Percentiles rank a stretch among this genome's conserved stretches.
Evolutionary conservation across 1,284 basidiomycete species (phyloP).

Genomic region (Ganoderma sp.): DNA sequence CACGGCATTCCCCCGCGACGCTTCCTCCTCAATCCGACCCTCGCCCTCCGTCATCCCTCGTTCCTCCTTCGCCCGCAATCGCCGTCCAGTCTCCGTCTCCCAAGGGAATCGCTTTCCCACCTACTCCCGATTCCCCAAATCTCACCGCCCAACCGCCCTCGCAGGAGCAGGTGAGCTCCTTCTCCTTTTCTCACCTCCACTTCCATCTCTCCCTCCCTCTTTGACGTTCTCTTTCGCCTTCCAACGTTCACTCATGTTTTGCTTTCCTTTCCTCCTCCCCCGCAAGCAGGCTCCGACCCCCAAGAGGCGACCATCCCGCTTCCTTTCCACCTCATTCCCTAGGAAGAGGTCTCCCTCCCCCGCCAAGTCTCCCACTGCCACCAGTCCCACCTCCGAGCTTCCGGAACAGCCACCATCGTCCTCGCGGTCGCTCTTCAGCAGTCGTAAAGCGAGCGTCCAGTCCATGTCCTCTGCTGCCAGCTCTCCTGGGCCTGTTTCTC

Average conservation of each 20-base stretch:
- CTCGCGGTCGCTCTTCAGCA: constrained; percentile 34
- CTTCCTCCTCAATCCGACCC: constrained; percentile 24
- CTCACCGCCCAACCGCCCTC: constrained; percentile 13
- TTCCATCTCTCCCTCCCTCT: constrained; percentile 11
- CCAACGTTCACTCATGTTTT: constrained; percentile 10
- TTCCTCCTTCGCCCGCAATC: constrained; percentile 31
- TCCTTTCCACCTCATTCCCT: constrained; percentile 38
- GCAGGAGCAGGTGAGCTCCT: constrained; percentile 39
- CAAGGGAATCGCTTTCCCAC: constrained; percentile 21
- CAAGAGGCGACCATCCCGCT: constrained; percentile 38
- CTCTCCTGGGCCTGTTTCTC: constrained; percentile 34
- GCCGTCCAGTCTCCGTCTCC: constrained; percentile 28
- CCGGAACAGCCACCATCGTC: constrained; percentile 25
- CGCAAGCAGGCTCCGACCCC: constrained; percentile 33
- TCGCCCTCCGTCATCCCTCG: constrained; percentile 23
- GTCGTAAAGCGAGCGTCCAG: constrained; percentile 34
- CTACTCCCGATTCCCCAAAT: constrained; percentile 13
- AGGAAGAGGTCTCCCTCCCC: constrained; percentile 38
- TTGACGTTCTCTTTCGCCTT: constrained; percentile 18
- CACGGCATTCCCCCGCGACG: constrained; percentile 24
- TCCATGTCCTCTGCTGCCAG: constrained; percentile 30
- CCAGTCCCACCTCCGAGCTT: constrained; percentile 25
- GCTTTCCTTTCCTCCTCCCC: constrained; percentile 10
- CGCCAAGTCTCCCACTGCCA: constrained; percentile 23
- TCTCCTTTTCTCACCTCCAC: constrained; percentile 10